Evolutionary conservation across 2,329 filamentous ascomycete species (phyloP).

Genomic region (Colletotrichum australisinense): DNA sequence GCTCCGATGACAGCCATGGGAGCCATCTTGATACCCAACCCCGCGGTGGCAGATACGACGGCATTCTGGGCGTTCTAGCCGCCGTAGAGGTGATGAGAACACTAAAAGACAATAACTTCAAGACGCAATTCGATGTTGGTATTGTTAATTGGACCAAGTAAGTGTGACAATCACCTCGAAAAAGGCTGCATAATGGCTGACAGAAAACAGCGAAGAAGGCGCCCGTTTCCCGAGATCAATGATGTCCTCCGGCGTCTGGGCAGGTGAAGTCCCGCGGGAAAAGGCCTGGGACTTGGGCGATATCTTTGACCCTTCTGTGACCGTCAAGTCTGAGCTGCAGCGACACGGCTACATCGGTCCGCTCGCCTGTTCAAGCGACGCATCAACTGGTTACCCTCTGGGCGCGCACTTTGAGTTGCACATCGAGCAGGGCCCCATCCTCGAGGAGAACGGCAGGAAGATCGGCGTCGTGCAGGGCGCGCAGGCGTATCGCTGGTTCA

Average conservation of each 20-base stretch:
- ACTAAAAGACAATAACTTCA: constrained; percentile 73
- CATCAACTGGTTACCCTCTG: constrained; percentile 57
- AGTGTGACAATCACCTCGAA: constrained; percentile 12
- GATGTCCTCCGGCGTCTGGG: constrained; percentile 82
- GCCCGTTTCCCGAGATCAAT: constrained; percentile 83
- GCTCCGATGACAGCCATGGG: constrained; percentile 73
- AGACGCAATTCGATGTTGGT: constrained; percentile 78
- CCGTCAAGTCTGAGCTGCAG: constrained; percentile 63
- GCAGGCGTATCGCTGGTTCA: constrained; percentile 82
- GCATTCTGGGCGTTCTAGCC: constrained; percentile 79
- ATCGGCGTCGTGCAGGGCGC: constrained; percentile 79
- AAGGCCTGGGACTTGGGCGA: constrained; percentile 60
- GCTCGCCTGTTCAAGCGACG: constrained; percentile 38
- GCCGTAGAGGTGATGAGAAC: constrained; percentile 79
- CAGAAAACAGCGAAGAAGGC: constrained; percentile 74
- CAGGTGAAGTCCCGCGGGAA: constrained; percentile 72
- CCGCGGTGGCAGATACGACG: constrained; percentile 77
- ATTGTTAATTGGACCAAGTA: constrained; percentile 84
- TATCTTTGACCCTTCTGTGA: constrained; percentile 58
- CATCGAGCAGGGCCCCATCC: constrained; percentile 84
- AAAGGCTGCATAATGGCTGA: background rate
- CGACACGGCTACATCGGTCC: constrained; percentile 77
- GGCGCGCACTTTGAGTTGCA: constrained; percentile 86
- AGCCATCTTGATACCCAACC: constrained; percentile 77
- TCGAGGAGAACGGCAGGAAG: constrained; percentile 72